phyloP scores from a whole-genome alignment of 2,329 filamentous ascomycete species.

The Talaromyces funiculosus region DNA sequence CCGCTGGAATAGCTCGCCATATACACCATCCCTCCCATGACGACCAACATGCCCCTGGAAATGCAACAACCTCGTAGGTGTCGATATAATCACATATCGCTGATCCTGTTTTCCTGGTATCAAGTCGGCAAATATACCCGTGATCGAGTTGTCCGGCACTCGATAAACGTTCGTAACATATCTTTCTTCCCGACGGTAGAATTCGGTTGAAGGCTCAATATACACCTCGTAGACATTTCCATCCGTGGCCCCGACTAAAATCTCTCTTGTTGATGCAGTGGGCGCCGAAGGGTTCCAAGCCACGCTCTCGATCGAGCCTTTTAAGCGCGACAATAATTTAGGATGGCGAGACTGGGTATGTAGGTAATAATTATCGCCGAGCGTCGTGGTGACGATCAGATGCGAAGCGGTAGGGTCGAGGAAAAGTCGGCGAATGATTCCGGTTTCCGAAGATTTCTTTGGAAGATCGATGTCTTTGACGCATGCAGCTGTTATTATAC shows the following conservation, averaged over 20 bases:
- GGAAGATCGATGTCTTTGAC: slow-evolving; percentile 88
- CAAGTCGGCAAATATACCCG: slow-evolving; percentile 77
- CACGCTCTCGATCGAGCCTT: slow-evolving; percentile 84
- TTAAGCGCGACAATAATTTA: slow-evolving; percentile 72
- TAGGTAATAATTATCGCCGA: slow-evolving; percentile 95
- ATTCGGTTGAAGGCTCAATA: slow-evolving; percentile 89
- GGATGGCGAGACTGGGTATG: slow-evolving; percentile 90
- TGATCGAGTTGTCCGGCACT: slow-evolving; percentile 73
- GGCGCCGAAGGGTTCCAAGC: slow-evolving; percentile 93
- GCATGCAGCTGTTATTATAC: neutral
- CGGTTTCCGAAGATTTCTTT: slow-evolving; percentile 84
- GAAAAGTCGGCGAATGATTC: slow-evolving; percentile 92
- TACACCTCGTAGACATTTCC: slow-evolving; percentile 93
- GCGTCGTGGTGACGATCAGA: slow-evolving; percentile 81
- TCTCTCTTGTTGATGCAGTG: slow-evolving; percentile 90
- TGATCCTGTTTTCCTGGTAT: slow-evolving; percentile 64
- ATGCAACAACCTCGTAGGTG: slow-evolving; percentile 71
- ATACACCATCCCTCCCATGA: slow-evolving; percentile 73
- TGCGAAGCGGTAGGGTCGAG: slow-evolving; percentile 95
- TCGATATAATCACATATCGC: slow-evolving; percentile 73
- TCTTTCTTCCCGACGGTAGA: slow-evolving; percentile 91
- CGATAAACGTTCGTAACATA: slow-evolving; percentile 81
- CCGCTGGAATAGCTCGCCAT: slow-evolving; percentile 78
- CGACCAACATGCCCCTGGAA: slow-evolving; percentile 71
- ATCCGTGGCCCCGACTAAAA: slow-evolving; percentile 84